These are phyloP conservation scores for Ormosia semicastrata DNA, from an alignment of 306 rosid genomes.

Conservation along the genomic window DNA sequence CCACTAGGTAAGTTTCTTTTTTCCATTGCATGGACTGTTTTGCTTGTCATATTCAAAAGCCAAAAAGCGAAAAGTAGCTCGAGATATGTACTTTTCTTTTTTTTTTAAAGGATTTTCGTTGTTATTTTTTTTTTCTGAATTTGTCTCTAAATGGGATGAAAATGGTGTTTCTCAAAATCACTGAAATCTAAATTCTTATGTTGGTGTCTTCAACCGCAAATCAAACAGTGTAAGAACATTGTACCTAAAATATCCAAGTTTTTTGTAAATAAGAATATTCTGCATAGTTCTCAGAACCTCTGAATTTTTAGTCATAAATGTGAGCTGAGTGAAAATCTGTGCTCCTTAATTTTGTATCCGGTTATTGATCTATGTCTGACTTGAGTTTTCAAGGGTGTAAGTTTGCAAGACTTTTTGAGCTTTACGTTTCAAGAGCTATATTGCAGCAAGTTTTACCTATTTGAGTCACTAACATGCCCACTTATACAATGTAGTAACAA, in stretches of 20 bases:
- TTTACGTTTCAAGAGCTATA: not conserved
- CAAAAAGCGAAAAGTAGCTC: not conserved
- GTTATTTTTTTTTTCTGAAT: not conserved
- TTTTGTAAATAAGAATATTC: not conserved
- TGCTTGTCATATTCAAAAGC: slow-evolving; percentile 9
- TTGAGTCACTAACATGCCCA: not conserved
- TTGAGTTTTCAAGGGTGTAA: not conserved
- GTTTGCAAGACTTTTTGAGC: not conserved
- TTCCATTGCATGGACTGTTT: not conserved
- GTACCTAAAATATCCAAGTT: not conserved
- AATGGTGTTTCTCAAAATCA: not conserved
- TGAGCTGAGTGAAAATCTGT: not conserved
- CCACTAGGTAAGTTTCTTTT: not conserved
- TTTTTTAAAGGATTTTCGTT: not conserved
- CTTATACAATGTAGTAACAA: not conserved
- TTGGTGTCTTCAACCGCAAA: not conserved
- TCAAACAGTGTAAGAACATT: slow-evolving; percentile 3
- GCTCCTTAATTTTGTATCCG: not conserved
- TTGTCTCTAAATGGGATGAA: not conserved
- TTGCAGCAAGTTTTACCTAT: not conserved
- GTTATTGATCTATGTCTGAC: not conserved
- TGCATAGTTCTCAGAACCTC: not conserved
- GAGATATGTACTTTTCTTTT: not conserved
- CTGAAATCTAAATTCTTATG: not conserved
- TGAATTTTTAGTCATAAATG: not conserved